Conservation (phyloP, 257 asterid genomes). For the Oldenlandia corymbosa region DNA sequence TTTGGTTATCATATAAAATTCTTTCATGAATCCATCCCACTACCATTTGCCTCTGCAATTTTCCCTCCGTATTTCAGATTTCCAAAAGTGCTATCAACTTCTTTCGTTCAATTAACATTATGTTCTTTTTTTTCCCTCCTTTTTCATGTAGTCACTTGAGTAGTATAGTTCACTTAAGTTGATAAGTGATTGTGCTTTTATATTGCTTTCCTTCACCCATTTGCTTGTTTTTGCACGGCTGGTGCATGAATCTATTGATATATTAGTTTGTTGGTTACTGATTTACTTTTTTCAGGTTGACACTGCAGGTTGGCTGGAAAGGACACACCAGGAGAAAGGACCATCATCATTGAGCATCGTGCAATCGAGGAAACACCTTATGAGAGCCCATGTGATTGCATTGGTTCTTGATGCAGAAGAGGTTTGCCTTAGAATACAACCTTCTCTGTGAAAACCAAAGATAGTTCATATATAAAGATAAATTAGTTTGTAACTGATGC, state of each 20-base stretch:
- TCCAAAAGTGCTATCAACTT: background rate
- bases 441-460: background rate
- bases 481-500: slow-evolving; percentile 1
- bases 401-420: slow-evolving; percentile 94
- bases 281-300: slow-evolving; percentile 53
- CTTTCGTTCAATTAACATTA: background rate
- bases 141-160: background rate
- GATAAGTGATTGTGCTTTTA: background rate
- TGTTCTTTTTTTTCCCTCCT: background rate
- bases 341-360: slow-evolving; percentile 88
- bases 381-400: slow-evolving; percentile 95
- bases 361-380: slow-evolving; percentile 92
- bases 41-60: background rate
- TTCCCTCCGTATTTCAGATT: background rate
- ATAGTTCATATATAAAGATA: background rate
- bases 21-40: background rate
- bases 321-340: slow-evolving; percentile 83
- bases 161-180: background rate
- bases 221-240: background rate
- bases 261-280: background rate
- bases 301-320: slow-evolving; percentile 98
- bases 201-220: background rate
- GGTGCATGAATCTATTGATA: background rate
- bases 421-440: slow-evolving; percentile 38
- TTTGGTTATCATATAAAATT: background rate